Percentiles rank a stretch among this genome's conserved stretches.
These are phyloP conservation scores for Tuber microsphaerosporum DNA, from an alignment of 495 filamentous ascomycete genomes.

Conservation along the genomic window DNA sequence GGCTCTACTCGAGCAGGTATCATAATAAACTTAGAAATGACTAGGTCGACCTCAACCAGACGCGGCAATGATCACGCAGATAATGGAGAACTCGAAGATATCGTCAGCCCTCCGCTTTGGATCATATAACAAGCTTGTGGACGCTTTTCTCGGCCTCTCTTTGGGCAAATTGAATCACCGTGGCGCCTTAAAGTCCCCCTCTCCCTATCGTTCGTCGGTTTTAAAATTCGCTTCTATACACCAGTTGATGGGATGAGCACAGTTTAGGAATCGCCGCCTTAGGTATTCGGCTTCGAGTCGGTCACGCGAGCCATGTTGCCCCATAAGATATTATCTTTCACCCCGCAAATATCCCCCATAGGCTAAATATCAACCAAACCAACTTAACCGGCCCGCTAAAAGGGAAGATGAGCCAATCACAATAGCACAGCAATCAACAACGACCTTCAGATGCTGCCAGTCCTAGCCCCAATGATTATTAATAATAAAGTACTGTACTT, in stretches of 20 bases:
- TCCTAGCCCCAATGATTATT: no score
- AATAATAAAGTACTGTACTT: neutral
- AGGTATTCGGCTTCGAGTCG: no score
- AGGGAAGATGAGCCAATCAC: no score
- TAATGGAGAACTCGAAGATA: neutral
- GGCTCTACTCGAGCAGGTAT: neutral
- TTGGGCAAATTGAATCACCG: neutral
- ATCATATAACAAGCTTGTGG: neutral
- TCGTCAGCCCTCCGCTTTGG: neutral
- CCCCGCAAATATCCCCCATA: neutral
- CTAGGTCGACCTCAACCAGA: neutral
- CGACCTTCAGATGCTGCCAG: no score
- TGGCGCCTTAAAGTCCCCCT: neutral
- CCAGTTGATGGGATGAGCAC: neutral
- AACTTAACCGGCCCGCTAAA: no score
- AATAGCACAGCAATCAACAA: no score
- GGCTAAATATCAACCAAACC: neutral
- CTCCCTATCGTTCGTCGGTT: neutral
- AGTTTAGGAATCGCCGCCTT: neutral
- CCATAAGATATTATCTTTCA: neutral
- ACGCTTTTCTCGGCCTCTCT: neutral
- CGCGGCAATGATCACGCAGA: neutral
- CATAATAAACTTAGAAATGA: neutral
- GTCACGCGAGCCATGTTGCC: neutral
- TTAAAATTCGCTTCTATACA: neutral